Base-by-base conservation (phyloP, 257 asterid genomes). In the Plantago ovata region DNA sequence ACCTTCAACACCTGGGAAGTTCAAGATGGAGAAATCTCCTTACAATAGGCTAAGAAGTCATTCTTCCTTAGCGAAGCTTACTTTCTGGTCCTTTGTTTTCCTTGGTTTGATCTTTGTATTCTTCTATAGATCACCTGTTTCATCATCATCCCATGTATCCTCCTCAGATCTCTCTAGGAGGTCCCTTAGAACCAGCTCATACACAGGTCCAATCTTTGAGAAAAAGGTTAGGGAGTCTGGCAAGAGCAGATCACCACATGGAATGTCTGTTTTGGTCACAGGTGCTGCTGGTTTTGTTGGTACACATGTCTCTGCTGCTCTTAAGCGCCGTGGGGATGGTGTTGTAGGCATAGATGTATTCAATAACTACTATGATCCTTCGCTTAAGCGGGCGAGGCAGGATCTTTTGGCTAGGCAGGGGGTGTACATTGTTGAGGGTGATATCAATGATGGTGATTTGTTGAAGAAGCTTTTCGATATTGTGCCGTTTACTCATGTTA, bases 221-320 rank as follows among this genome's bases (percentile, higher is more conserved):
- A 88, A 79, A 44, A 74, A 81, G 76, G 88, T 92, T 44, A 71
- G 72, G 47, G 74, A 94, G 64, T 92, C 98, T 0, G 94, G 96
- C n/a, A 85, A 80, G 70, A 74, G 84, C 68, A 77, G 94, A 76
- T 85, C 96, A 57, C 60, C 78, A 19, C 88, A 87, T 69, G 98
- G 98, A 69, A 72, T 88, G 54, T 85, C 95, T 47, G 96, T 92
- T 20, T 69, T 92, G 46, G 98, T 92, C 3, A 92, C 98, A 13
- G 98, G 98, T 36, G 95, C 95, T 65, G 96, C 95, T 46, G 98
- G 98, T 38, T 91, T 91, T 64, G 98, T 91, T 3, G 98, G 96
- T 23, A 87, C 95, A 19, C 98, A 92, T 49, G 94, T 87, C 69
- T 87, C 98, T 7, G 71, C 82, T 56, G 95, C 98, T 67, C 94